These are phyloP conservation scores for Tetrapisispora nanseiensis DNA, from an alignment of 805 yeast species.

Conservation along the genomic window DNA sequence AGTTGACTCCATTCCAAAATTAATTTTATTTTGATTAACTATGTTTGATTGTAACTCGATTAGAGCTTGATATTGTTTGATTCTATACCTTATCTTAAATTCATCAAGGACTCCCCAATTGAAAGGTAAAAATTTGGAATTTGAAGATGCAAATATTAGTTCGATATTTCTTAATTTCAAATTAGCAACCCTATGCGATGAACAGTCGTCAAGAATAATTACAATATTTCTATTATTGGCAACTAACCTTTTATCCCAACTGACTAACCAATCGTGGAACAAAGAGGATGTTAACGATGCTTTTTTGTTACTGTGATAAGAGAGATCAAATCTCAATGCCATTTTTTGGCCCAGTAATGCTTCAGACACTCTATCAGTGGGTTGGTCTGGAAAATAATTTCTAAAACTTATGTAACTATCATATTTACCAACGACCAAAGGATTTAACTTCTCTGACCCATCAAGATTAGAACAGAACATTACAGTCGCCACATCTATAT, in stretches of 20 bases:
- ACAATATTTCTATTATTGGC: conserved; percentile 43
- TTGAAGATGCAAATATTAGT: conserved; percentile 32
- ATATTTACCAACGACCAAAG: conserved; percentile 50
- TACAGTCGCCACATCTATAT: conserved; percentile 39
- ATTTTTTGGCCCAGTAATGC: conserved; percentile 34
- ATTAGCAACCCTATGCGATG: conserved; percentile 51
- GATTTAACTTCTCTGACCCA: conserved; percentile 53
- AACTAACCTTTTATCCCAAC: conserved; percentile 47
- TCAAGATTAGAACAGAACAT: conserved; percentile 55
- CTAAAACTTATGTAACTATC: conserved; percentile 38
- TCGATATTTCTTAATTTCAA: conserved; percentile 37
- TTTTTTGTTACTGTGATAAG: conserved; percentile 49
- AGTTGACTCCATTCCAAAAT: too few species aligned
- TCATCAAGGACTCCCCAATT: conserved; percentile 57
- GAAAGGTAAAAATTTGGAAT: conserved; percentile 44
- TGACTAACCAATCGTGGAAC: conserved; percentile 52
- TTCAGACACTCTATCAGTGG: conserved; percentile 18
- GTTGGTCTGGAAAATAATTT: conserved; percentile 27
- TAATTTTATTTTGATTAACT: conserved; percentile 6
- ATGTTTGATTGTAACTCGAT: conserved; percentile 21
- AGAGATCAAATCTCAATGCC: conserved; percentile 41
- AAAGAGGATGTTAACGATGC: conserved; percentile 55
- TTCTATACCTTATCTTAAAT: conserved; percentile 47
- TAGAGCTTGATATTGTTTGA: conserved; percentile 42
- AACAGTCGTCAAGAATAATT: conserved; percentile 50